Percentiles rank a stretch among this genome's conserved stretches.
Evolutionary conservation across 2,329 filamentous ascomycete species (phyloP).

Genomic region (Colletotrichum lentis): DNA sequence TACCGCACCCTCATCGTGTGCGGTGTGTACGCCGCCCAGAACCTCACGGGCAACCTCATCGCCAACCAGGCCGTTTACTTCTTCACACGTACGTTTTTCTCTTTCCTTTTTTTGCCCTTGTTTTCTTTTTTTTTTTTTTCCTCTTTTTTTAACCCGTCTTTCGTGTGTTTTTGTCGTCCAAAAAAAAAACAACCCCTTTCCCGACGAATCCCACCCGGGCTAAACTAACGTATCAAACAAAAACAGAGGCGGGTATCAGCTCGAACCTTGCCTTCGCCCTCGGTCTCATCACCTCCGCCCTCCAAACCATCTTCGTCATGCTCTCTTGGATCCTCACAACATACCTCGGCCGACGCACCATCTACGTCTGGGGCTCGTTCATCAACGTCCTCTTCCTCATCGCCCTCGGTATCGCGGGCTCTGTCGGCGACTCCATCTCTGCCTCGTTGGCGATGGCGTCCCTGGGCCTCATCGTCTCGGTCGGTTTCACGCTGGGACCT

Average conservation of each 20-base stretch:
- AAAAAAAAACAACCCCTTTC: too few relatives aligned
- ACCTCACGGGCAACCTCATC: conserved; percentile 69
- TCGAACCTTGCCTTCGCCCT: conserved; percentile 66
- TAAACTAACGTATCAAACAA: conserved; percentile 43
- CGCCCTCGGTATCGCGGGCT: conserved; percentile 66
- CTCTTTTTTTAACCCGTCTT: background rate
- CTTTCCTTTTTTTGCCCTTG: too few relatives aligned
- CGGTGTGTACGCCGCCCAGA: conserved; percentile 66
- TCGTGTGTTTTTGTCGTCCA: background rate
- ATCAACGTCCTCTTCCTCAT: conserved; percentile 64
- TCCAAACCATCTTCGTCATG: conserved; percentile 70
- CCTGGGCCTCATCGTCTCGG: conserved; percentile 70
- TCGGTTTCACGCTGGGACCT: conserved; percentile 69
- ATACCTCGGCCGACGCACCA: conserved; percentile 69
- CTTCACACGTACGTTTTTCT: conserved; percentile 57
- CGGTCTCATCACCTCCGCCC: conserved; percentile 70
- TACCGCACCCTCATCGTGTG: conserved; percentile 65
- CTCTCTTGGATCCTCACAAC: conserved; percentile 72
- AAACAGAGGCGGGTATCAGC: conserved; percentile 64
- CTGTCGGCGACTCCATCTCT: conserved; percentile 48
- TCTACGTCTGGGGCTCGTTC: conserved; percentile 68
- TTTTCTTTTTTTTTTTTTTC: background rate
- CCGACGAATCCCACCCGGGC: too few relatives aligned
- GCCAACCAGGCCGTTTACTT: conserved; percentile 71
- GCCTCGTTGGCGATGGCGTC: conserved; percentile 65